These are phyloP conservation scores for Obelidium mucronatum DNA, from an alignment of 192 early-diverging fungal species.

Conservation along the genomic window DNA sequence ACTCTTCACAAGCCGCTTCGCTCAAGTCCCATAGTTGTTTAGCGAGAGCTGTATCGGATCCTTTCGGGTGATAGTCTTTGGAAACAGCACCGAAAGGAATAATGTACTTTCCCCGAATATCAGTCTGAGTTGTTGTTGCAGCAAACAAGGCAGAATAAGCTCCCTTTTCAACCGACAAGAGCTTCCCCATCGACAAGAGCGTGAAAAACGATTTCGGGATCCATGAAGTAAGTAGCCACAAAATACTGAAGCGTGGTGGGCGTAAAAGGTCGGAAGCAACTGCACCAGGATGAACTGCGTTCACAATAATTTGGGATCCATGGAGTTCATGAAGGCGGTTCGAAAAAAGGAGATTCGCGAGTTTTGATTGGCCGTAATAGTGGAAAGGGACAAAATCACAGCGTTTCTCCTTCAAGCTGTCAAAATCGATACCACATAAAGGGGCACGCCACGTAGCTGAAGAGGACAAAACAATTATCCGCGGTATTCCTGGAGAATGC, in stretches of 20 bases:
- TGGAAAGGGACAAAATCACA: background rate
- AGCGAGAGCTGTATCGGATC: background rate
- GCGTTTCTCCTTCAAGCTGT: background rate
- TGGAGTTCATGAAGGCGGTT: background rate
- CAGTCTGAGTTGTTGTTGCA: background rate
- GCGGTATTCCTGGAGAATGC: background rate
- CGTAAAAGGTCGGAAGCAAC: background rate
- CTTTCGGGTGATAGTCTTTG: background rate
- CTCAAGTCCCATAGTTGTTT: background rate
- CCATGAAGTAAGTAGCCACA: background rate
- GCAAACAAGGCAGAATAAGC: background rate
- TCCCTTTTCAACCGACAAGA: background rate
- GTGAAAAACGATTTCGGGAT: background rate
- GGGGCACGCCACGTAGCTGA: background rate
- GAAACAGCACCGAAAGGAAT: conserved; percentile 7
- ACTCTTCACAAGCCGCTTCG: too few relatives aligned
- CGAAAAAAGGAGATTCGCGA: conserved; percentile 56
- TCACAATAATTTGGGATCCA: background rate
- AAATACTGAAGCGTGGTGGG: background rate
- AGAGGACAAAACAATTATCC: conserved; percentile 41
- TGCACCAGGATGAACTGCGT: background rate
- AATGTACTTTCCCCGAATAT: background rate
- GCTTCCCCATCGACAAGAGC: background rate
- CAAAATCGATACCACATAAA: conserved; percentile 26
- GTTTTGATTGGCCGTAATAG: conserved; percentile 58